A percentile compares a stretch with the other conserved stretches of the same genome.
These are phyloP conservation scores for Raffaelea albimanens DNA, from an alignment of 2,329 filamentous ascomycete species.

Conservation along the genomic window DNA sequence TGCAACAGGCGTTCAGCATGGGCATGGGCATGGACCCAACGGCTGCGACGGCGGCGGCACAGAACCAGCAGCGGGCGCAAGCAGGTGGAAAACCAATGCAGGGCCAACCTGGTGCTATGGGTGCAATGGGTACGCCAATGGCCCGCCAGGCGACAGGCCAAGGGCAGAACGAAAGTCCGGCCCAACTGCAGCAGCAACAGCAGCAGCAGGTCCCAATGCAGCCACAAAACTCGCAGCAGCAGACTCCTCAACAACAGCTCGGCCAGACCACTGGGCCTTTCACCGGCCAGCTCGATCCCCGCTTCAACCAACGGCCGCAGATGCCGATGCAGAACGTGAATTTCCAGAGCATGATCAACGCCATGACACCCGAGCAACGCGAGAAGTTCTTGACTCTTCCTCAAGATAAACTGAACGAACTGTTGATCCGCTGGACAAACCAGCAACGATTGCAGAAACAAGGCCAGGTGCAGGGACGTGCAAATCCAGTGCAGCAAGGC, in stretches of 20 bases:
- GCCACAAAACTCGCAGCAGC: constrained; percentile 1
- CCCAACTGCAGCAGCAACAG: background rate
- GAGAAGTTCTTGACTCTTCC: constrained; percentile 32
- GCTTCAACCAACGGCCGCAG: constrained; percentile 43
- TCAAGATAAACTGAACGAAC: constrained; percentile 40
- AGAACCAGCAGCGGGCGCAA: constrained; percentile 34
- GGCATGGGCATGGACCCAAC: constrained; percentile 30
- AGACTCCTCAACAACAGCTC: constrained; percentile 14
- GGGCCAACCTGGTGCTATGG: constrained; percentile 47
- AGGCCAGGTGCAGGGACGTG: constrained; percentile 7
- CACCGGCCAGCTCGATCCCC: constrained; percentile 39
- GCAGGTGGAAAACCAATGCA: constrained; percentile 41
- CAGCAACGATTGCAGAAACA: constrained; percentile 6
- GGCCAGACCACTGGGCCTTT: constrained; percentile 38
- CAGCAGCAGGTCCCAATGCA: constrained; percentile 5
- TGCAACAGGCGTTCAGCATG: constrained; percentile 26
- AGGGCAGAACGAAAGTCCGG: constrained; percentile 8
- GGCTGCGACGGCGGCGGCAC: constrained; percentile 25
- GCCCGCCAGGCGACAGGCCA: constrained; percentile 32
- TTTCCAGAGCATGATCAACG: constrained; percentile 22
- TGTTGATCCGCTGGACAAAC: constrained; percentile 39
- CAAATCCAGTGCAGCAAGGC: constrained; percentile 1
- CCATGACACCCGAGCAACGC: constrained; percentile 37
- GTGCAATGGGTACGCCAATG: constrained; percentile 46
- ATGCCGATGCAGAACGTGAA: constrained; percentile 25